Evolutionary conservation across 345 rosid genomes (phyloP).

Genomic region (Eucalyptus marginata): DNA sequence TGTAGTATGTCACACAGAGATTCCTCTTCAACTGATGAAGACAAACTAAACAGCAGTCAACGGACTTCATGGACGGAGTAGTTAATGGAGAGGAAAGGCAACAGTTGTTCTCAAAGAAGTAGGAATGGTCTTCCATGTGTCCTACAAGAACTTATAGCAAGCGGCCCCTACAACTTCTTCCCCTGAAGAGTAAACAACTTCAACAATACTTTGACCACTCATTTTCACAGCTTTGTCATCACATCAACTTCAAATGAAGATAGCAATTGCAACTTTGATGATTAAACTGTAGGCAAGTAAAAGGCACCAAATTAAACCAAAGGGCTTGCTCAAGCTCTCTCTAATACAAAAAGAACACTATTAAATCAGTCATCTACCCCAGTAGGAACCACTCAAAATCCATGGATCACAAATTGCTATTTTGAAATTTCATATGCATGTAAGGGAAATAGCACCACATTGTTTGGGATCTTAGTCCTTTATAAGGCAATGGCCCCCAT

Average conservation of each 20-base stretch:
- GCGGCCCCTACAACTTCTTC: neutral
- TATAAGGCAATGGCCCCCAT: neutral
- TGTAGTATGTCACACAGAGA: neutral
- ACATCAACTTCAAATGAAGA: neutral
- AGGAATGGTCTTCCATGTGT: neutral
- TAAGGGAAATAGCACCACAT: neutral
- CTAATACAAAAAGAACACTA: neutral
- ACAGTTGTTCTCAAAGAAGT: neutral
- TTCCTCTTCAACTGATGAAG: neutral
- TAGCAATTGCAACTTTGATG: neutral
- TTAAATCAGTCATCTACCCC: neutral
- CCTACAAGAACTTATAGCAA: neutral
- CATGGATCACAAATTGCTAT: neutral
- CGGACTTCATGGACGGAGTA: neutral
- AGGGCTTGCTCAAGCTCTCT: neutral
- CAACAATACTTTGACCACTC: neutral
- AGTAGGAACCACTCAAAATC: neutral
- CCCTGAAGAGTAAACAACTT: neutral
- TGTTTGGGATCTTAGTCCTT: neutral
- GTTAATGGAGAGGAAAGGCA: neutral
- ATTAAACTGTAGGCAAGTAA: neutral
- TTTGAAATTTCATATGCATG: neutral
- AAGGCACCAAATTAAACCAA: neutral
- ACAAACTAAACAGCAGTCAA: neutral
- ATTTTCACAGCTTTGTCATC: neutral